A percentile compares a stretch with the other conserved stretches of the same genome.
Evolutionary conservation across 768 basidiomycete species (phyloP).

Genomic region (Termitomyces bulborhizus): DNA sequence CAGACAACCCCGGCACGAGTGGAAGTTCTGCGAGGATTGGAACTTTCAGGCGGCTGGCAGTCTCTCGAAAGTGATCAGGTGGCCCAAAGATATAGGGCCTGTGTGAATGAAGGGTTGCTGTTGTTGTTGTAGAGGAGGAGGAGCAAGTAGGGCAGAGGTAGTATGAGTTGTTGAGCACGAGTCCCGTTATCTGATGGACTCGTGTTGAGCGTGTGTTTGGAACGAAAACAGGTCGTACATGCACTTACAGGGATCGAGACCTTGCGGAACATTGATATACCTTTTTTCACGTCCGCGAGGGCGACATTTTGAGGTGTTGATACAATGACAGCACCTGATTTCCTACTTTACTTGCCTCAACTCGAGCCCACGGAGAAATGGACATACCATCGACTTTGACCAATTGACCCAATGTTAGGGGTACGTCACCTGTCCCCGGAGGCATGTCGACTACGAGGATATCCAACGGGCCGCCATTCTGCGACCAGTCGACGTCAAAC

Average conservation of each 20-base stretch:
- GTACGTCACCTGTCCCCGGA: slow-evolving; percentile 95
- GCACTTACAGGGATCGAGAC: slow-evolving; percentile 74
- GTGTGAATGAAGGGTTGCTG: background rate
- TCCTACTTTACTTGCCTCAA: background rate
- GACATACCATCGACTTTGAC: slow-evolving; percentile 74
- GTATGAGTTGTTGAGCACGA: slow-evolving; percentile 84
- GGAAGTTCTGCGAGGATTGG: slow-evolving; percentile 77
- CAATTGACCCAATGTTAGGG: slow-evolving; percentile 84
- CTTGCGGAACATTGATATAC: slow-evolving; percentile 89
- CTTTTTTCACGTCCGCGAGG: slow-evolving; percentile 85
- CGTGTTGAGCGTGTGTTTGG: background rate
- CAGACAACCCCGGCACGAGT: slow-evolving; percentile 68
- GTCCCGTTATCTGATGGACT: slow-evolving; percentile 65
- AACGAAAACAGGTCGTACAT: background rate
- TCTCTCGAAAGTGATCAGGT: slow-evolving; percentile 52
- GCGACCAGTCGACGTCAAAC: slow-evolving; percentile 90
- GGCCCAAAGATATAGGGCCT: slow-evolving; percentile 68
- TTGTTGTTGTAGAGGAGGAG: slow-evolving; percentile 13
- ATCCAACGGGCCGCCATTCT: slow-evolving; percentile 55
- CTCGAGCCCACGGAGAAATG: background rate
- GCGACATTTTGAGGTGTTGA: slow-evolving; percentile 96
- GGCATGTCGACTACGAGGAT: slow-evolving; percentile 93
- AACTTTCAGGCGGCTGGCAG: slow-evolving; percentile 51
- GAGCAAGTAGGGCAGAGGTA: slow-evolving; percentile 74
- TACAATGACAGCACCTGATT: slow-evolving; percentile 81